Evolutionary conservation across 768 basidiomycete genomes (phyloP).

Genomic region (Collybia sordida): DNA sequence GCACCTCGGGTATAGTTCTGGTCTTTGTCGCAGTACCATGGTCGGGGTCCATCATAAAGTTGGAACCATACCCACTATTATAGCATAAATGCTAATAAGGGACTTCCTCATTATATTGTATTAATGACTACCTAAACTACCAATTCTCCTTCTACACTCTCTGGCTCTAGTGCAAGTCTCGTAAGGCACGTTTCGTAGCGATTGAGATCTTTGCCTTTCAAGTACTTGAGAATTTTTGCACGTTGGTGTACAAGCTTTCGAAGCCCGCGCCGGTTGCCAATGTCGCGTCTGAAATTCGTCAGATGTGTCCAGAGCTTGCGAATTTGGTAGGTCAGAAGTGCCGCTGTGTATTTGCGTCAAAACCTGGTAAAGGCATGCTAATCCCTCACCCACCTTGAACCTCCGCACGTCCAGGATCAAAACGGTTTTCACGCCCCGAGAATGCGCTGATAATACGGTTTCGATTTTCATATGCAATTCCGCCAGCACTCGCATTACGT

Average conservation of each 20-base stretch:
- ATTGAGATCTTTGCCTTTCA: conserved; percentile 59
- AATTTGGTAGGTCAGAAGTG: conserved; percentile 83
- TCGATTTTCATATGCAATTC: conserved; percentile 87
- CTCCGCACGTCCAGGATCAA: conserved; percentile 81
- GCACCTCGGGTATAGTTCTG: not conserved
- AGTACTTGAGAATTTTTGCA: conserved; percentile 79
- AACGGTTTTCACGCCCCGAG: conserved; percentile 63
- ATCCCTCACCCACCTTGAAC: conserved; percentile 70
- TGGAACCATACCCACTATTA: not conserved
- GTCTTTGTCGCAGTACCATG: too few relatives aligned
- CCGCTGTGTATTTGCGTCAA: conserved; percentile 48
- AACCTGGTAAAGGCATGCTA: too few relatives aligned
- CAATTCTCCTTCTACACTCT: conserved; percentile 88
- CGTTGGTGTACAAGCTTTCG: conserved; percentile 79
- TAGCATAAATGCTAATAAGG: too few relatives aligned
- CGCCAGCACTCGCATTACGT: conserved; percentile 82
- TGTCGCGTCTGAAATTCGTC: conserved; percentile 65
- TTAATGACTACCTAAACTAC: conserved; percentile 45
- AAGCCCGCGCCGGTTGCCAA: conserved; percentile 74
- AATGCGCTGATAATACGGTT: conserved; percentile 77
- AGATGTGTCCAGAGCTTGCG: conserved; percentile 81
- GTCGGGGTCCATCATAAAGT: too few relatives aligned
- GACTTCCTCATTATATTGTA: too few relatives aligned
- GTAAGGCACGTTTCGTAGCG: conserved; percentile 75
- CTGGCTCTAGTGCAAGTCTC: conserved; percentile 73